Base-by-base conservation (phyloP, 257 asterid genomes). In the Capsicum pubescens region DNA sequence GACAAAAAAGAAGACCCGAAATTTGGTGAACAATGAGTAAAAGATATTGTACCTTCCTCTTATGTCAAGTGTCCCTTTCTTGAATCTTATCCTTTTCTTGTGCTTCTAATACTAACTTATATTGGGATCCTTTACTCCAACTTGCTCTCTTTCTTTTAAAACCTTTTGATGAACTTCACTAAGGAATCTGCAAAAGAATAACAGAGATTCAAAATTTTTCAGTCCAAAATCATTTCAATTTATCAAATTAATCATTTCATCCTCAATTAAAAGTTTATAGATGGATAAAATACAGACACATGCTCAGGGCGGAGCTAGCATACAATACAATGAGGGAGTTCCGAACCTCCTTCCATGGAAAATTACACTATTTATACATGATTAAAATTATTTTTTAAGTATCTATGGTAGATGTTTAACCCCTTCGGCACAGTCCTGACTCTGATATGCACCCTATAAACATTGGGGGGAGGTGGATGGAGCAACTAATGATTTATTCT, bases 81-180 rank as follows among this genome's bases (percentile, higher is more conserved):
- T 68, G 76, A 68, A 68, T 68, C 2, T 14, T 44, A 68, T 68
- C 26, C 76, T 68, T 68, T 68, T 36, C 76, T 68, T 68, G 54
- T 68, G 52, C 3, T 36, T 15, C 52, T 67, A 35, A 19, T 7
- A 7, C 5, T 26, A 26, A 26, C 59, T 42, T 61, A 59, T 19
- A 3, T 7, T 14, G 50, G 19, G 21, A 35, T 36, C 52, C 52
- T 36, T 68, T 68, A 15, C 76, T 68, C 76, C 7, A 15, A 36
- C 76, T 68, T 68, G 0, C 21, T 36, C 52, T 14, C 54, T 68
- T 68, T 36, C 21, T 68, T 67, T 15, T 14, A 36, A 35, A 63
- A 10, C 13, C 44, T 68, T 32, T 68, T 68, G 26, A 68, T 68
- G 21, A 36, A 36, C 50, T 36, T 36, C 50, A 35, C 46, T 15